Evolutionary conservation across 305 asterid species (phyloP).

Genomic region (Fraxinus dipetala): DNA sequence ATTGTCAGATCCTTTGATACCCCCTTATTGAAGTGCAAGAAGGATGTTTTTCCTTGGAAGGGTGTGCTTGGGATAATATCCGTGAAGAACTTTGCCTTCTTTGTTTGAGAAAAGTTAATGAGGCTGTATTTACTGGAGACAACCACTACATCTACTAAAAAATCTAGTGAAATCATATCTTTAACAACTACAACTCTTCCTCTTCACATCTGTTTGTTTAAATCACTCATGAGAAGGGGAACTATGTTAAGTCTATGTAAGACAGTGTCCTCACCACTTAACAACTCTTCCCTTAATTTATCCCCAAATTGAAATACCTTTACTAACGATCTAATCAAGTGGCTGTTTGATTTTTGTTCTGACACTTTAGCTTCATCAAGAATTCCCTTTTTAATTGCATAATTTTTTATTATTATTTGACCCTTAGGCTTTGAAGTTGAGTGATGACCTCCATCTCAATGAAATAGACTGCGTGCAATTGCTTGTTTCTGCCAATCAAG

Average conservation of each 20-base stretch:
- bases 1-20: not conserved
- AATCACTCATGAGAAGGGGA: not conserved
- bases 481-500: slow-evolving; percentile 85
- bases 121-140: not conserved
- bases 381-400: not conserved
- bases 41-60: not conserved
- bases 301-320: not conserved
- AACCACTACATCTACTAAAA: not conserved
- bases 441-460: slow-evolving; percentile 94
- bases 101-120: not conserved
- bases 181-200: not conserved
- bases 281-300: not conserved
- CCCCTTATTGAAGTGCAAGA: not conserved
- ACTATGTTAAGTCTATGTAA: not conserved
- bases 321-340: not conserved
- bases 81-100: not conserved
- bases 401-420: slow-evolving; percentile 8
- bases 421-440: slow-evolving; percentile 74
- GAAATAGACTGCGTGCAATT: slow-evolving; percentile 83
- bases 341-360: slow-evolving; percentile 16
- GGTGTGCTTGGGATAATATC: not conserved
- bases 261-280: not conserved
- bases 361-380: slow-evolving; percentile 9
- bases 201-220: not conserved
- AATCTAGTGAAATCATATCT: not conserved